These are phyloP conservation scores for Triticum timopheevii DNA, from an alignment of 176 grass and related monocot species.

Conservation along the genomic window DNA sequence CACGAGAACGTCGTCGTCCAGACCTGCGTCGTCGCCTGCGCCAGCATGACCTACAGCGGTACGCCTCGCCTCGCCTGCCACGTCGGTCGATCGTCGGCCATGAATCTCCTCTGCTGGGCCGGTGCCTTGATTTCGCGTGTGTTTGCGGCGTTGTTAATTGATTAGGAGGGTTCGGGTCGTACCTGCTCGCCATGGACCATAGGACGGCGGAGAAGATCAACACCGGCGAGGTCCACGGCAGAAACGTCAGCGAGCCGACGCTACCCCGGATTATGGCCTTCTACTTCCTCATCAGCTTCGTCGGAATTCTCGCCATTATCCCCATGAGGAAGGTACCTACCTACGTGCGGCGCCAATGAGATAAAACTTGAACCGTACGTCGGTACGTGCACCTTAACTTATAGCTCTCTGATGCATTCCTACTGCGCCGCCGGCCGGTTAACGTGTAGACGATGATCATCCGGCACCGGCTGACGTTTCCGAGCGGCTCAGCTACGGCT, in stretches of 20 bases:
- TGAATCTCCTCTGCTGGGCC: background rate
- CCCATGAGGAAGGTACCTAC: conserved; percentile 67
- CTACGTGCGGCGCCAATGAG: conserved; percentile 25
- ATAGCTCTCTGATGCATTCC: background rate
- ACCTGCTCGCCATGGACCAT: conserved; percentile 57
- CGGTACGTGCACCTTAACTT: background rate
- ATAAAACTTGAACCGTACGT: conserved; percentile 17
- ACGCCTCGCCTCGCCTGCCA: background rate
- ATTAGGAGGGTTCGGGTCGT: conserved; percentile 71
- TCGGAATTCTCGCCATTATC: conserved; percentile 68
- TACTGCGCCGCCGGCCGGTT: conserved; percentile 8
- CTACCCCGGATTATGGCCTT: conserved; percentile 50
- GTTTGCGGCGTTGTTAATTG: background rate
- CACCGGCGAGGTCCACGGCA: conserved; percentile 13
- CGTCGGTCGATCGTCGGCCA: background rate
- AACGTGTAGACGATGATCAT: conserved; percentile 73
- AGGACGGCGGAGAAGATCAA: conserved; percentile 46
- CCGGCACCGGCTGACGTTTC: conserved; percentile 66
- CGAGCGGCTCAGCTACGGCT: conserved; percentile 78
- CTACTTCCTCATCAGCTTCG: conserved; percentile 63
- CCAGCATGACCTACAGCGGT: conserved; percentile 67
- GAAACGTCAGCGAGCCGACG: conserved; percentile 47
- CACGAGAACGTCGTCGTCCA: conserved; percentile 86
- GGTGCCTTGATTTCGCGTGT: background rate
- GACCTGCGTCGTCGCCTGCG: conserved; percentile 89